Percentiles rank a stretch among this genome's conserved stretches.
Conservation (phyloP, 352 stramenopile genomes). For the Poterioochromonas sp. region DNA sequence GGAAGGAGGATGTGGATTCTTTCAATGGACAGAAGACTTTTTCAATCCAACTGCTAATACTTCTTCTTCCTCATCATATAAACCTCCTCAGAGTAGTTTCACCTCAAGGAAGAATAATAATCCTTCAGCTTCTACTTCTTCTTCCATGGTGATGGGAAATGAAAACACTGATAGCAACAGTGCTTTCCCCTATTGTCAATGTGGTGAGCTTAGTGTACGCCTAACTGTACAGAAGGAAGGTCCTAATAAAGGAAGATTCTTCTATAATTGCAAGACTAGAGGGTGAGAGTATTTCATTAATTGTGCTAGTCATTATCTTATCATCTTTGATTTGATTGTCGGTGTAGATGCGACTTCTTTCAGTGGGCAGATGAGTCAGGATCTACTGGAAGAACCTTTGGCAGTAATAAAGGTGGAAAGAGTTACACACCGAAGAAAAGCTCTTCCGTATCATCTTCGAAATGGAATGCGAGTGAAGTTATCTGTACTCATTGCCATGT, state of each 20-base stretch:
- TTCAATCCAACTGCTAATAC: neutral
- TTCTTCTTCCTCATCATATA: neutral
- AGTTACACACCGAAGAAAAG: too few species aligned
- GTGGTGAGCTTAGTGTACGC: neutral
- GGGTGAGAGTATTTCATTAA: neutral
- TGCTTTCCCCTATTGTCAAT: neutral
- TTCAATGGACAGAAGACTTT: neutral
- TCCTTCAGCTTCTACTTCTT: neutral
- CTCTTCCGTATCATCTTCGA: too few species aligned
- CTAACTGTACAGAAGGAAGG: conserved; percentile 25
- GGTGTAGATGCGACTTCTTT: neutral
- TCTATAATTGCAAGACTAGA: conserved; percentile 36
- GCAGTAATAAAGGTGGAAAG: neutral
- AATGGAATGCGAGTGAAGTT: neutral
- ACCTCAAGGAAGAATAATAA: neutral
- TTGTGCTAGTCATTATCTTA: neutral
- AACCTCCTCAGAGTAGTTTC: neutral
- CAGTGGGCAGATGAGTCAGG: neutral
- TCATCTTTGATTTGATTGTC: neutral
- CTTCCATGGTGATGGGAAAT: neutral
- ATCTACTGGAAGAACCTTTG: neutral
- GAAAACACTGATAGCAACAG: neutral
- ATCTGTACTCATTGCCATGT: neutral
- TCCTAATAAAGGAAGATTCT: conserved; percentile 31
- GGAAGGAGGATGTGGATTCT: neutral